Conservation (phyloP, 2,329 filamentous ascomycete genomes). For the Colletotrichum acutatum region DNA sequence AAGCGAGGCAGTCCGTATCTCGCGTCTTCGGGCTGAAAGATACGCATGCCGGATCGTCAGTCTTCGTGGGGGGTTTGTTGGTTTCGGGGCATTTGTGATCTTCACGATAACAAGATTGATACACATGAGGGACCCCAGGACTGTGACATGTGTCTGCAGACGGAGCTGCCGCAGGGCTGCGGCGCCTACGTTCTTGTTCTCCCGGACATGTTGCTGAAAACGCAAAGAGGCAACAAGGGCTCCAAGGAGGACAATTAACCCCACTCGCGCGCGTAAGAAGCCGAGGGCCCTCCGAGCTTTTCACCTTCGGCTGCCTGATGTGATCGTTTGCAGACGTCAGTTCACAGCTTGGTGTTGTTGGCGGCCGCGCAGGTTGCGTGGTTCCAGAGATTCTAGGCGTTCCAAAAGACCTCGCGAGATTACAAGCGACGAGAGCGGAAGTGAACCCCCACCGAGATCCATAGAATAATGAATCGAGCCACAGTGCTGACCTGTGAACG, state of each 20-base stretch:
- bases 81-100: not conserved
- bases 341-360: not conserved
- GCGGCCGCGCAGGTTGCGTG: not conserved
- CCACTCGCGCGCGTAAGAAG: conserved; percentile 25
- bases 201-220: conserved; percentile 27
- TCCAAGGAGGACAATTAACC: not conserved
- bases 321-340: conserved; percentile 13
- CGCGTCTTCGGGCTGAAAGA: conserved; percentile 5
- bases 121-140: not conserved
- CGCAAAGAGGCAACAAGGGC: conserved; percentile 19
- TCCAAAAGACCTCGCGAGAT: not conserved
- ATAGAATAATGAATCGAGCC: not conserved
- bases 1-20: not conserved
- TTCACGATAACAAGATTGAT: conserved; percentile 4
- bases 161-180: conserved; percentile 24
- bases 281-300: conserved; percentile 18
- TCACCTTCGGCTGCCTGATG: not conserved
- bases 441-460: not conserved
- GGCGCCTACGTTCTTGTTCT: not conserved
- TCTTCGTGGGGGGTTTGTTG: not conserved
- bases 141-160: conserved; percentile 1
- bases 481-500: not conserved
- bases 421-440: conserved; percentile 3
- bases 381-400: not conserved
- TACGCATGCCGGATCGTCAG: not conserved